Percentiles rank a stretch among this genome's conserved stretches.
Evolutionary conservation across 2,329 filamentous ascomycete genomes (phyloP).

Genomic region (Fusarium coicis): DNA sequence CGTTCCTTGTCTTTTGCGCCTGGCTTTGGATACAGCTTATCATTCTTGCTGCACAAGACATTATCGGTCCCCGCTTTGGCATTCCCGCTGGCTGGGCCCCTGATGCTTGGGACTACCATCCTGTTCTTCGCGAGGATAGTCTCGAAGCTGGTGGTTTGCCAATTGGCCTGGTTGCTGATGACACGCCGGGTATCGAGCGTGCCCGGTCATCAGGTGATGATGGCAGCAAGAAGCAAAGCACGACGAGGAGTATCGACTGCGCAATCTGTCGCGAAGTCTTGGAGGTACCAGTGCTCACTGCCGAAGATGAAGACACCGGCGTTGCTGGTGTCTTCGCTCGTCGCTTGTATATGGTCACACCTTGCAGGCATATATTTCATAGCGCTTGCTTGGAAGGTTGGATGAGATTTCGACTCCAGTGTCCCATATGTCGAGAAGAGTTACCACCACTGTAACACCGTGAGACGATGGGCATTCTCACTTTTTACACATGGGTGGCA

Average conservation of each 20-base stretch:
- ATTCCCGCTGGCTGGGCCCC: slow-evolving; percentile 75
- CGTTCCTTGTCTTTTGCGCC: slow-evolving; percentile 68
- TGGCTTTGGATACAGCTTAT: slow-evolving; percentile 93
- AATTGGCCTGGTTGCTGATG: slow-evolving; percentile 69
- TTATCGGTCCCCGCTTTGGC: slow-evolving; percentile 89
- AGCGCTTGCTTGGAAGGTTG: slow-evolving; percentile 91
- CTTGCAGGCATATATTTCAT: slow-evolving; percentile 96
- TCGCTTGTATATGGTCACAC: slow-evolving; percentile 94
- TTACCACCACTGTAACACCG: slow-evolving; percentile 77
- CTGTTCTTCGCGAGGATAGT: slow-evolving; percentile 83
- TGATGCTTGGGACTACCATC: slow-evolving; percentile 95
- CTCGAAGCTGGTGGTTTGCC: slow-evolving; percentile 83
- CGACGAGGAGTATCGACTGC: slow-evolving; percentile 78
- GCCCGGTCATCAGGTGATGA: slow-evolving; percentile 50
- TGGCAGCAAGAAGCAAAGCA: slow-evolving; percentile 46
- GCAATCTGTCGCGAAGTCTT: slow-evolving; percentile 94
- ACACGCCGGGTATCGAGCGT: slow-evolving; percentile 41
- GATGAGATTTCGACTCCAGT: slow-evolving; percentile 94
- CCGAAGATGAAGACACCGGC: slow-evolving; percentile 64
- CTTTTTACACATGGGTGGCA: background rate
- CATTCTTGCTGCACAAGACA: slow-evolving; percentile 81
- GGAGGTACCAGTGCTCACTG: slow-evolving; percentile 83
- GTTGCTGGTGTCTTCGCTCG: slow-evolving; percentile 79
- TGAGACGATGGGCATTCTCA: background rate
- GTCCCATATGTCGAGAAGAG: slow-evolving; percentile 92